A percentile compares a stretch with the other conserved stretches of the same genome.
Evolutionary conservation across 495 filamentous ascomycete genomes (phyloP).

Genomic region (Penicillium diatomitis): DNA sequence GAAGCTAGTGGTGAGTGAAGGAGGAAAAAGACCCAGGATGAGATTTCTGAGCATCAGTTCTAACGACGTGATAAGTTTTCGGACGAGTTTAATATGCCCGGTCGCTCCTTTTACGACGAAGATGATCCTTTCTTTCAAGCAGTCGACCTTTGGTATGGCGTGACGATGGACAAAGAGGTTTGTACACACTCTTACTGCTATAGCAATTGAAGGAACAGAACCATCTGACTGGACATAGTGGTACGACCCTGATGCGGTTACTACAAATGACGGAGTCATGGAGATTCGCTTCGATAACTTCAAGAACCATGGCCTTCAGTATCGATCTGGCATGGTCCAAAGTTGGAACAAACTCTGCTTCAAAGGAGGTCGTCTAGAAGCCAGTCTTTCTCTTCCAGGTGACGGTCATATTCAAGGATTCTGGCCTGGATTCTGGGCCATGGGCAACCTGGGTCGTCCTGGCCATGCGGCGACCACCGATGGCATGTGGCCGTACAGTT

Average conservation of each 20-base stretch:
- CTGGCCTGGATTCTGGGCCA: conserved; percentile 78
- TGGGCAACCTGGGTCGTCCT: conserved; percentile 64
- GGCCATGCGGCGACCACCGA: conserved; percentile 63
- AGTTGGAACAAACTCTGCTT: conserved; percentile 78
- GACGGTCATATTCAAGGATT: conserved; percentile 59
- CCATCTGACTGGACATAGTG: conserved; percentile 35
- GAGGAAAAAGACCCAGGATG: too few relatives aligned
- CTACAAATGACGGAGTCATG: conserved; percentile 57
- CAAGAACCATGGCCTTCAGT: conserved; percentile 58
- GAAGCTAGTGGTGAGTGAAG: conserved; percentile 50
- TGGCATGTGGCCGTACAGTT: conserved; percentile 75
- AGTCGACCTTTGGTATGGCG: conserved; percentile 73
- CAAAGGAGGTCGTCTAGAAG: conserved; percentile 68
- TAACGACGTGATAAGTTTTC: conserved; percentile 45
- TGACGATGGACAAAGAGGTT: conserved; percentile 65
- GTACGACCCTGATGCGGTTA: conserved; percentile 73
- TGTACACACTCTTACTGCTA: not conserved
- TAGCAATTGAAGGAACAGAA: not conserved
- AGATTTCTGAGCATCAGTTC: too few relatives aligned
- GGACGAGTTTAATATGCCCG: conserved; percentile 66
- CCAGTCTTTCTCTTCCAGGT: conserved; percentile 66
- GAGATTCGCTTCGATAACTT: conserved; percentile 60
- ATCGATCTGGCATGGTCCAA: conserved; percentile 73
- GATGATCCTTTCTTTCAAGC: conserved; percentile 67
- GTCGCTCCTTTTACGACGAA: conserved; percentile 62